Conservation (phyloP, 306 rosid species). For the Lupinus albus region DNA sequence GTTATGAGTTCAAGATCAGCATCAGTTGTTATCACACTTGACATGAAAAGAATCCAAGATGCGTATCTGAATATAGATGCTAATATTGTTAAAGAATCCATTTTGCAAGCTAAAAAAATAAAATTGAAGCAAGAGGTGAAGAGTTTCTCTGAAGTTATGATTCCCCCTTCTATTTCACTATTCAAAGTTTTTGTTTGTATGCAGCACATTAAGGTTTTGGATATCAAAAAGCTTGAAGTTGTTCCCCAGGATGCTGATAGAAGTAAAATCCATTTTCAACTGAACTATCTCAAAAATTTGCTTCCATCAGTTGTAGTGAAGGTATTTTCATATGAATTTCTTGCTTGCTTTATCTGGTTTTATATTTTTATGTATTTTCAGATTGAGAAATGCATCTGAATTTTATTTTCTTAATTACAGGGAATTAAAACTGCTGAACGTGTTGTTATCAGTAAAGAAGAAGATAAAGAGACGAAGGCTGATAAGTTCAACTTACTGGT, state of each 20-base stretch:
- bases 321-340: slow-evolving; percentile 49
- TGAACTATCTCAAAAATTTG: slow-evolving; percentile 62
- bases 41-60: slow-evolving; percentile 65
- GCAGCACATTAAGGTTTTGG: slow-evolving; percentile 80
- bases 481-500: slow-evolving; percentile 67
- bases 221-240: slow-evolving; percentile 65
- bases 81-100: slow-evolving; percentile 69
- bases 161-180: slow-evolving; percentile 28
- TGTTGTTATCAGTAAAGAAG: slow-evolving; percentile 63
- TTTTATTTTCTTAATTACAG: slow-evolving; percentile 52
- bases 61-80: slow-evolving; percentile 75
- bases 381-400: slow-evolving; percentile 20
- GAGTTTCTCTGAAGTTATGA: slow-evolving; percentile 33
- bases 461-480: slow-evolving; percentile 44
- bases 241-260: slow-evolving; percentile 58
- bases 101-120: slow-evolving; percentile 63
- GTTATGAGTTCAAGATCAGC: slow-evolving; percentile 63
- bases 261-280: slow-evolving; percentile 74
- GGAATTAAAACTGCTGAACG: slow-evolving; percentile 82
- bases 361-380: slow-evolving; percentile 23
- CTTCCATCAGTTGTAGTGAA: slow-evolving; percentile 77
- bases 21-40: slow-evolving; percentile 63
- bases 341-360: slow-evolving; percentile 8
- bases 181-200: slow-evolving; percentile 40
- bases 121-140: slow-evolving; percentile 82